Base-by-base conservation (phyloP, 495 filamentous ascomycete species). In the Penicillium atrosanguineum region DNA sequence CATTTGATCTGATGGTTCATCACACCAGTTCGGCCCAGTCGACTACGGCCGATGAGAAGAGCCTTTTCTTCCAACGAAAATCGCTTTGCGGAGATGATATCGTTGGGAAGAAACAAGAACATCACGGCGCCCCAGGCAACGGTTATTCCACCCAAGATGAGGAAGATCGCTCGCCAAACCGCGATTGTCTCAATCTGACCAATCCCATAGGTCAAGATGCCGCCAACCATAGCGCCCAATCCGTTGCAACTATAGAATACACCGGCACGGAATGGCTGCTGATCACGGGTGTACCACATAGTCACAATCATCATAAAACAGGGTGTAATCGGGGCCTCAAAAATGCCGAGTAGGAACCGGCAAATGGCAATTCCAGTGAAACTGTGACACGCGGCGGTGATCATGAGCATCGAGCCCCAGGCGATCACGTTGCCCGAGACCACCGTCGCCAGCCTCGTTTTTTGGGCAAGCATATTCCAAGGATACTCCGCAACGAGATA, bases 161-260 rank as follows among this genome's bases (percentile, higher is more conserved):
- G 61, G 47, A 69, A 76, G 9, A 75, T 71, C 2, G 68, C 69
- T 20, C 64, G 59, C 72, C 73, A 76, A 8, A 73, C 70, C 9
- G 69, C 64, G 36, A 72, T 67, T 12, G 69, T 70, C 20, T 72
- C 62, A 48, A 79, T 75, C 40, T 74, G 74, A 14, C 78, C 78
- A 46, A 81, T 73, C 7, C 72, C 78, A 56, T 72, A 79, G 28
- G 77, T 79, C 57, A 81, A 67, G 6, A 81, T 59, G 1, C 77
- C 76, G 21, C 75, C 76, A 18, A 81, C 55, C 55, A 73, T 68
- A 0, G 73, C 71, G 18, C 75, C 76, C 8, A 79, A 65, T 21
- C 76, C 75, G 20, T 75, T 79, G 52, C 70, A 75, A 57, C 68
- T 75, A 48, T 71, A 71, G 37, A 69, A 74, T 52, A 77, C 67